Conservation (phyloP, 768 basidiomycete genomes). For the Boletus eberwhitei region DNA sequence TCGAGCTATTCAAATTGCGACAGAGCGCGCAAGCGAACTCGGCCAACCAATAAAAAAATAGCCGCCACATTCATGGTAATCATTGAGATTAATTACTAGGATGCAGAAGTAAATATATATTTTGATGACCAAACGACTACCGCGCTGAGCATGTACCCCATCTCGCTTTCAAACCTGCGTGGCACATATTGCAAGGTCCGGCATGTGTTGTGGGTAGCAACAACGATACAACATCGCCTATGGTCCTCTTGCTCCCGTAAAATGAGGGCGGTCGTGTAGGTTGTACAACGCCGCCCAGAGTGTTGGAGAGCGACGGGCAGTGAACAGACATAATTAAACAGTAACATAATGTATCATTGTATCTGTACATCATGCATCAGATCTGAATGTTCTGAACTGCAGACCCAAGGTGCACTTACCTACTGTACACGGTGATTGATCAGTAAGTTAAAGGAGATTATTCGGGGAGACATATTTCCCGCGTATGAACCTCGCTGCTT, state of each 20-base stretch:
- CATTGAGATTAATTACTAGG: not conserved
- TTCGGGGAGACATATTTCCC: slow-evolving; percentile 36
- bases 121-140: not conserved
- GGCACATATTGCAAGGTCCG: slow-evolving; percentile 24
- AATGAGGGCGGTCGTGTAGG: slow-evolving; percentile 90
- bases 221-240: slow-evolving; percentile 22
- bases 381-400: not conserved
- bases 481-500: slow-evolving; percentile 50
- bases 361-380: not conserved
- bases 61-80: not conserved
- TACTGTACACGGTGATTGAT: not conserved
- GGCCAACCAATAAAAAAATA: slow-evolving; percentile 66
- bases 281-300: slow-evolving; percentile 80
- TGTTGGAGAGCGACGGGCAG: slow-evolving; percentile 74
- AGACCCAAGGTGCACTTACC: slow-evolving; percentile 14
- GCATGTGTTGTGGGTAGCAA: slow-evolving; percentile 36
- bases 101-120: not conserved
- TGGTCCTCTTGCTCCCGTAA: slow-evolving; percentile 80
- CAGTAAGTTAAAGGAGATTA: not conserved
- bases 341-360: slow-evolving; percentile 3
- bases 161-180: slow-evolving; percentile 37
- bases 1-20: slow-evolving; percentile 89
- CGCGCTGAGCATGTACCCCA: slow-evolving; percentile 24
- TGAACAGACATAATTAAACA: not conserved
- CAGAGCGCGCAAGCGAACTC: slow-evolving; percentile 81